Conservation (phyloP, 1,139 yeast species). For the Pneumocystis oryctolagi region DNA sequence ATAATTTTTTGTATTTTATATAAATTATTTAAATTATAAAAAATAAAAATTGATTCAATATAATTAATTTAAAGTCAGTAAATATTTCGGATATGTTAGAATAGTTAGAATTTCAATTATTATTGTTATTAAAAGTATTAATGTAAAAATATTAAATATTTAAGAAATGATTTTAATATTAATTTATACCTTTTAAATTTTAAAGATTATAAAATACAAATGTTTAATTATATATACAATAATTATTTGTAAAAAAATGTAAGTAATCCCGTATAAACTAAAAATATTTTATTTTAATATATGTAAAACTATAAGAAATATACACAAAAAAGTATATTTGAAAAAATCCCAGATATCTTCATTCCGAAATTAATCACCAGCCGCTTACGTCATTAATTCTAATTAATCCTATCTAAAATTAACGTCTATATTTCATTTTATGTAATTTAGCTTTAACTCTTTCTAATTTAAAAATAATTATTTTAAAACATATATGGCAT, state of each 20-base stretch:
- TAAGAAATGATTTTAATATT: neutral
- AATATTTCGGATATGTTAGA: too few relatives aligned
- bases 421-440: neutral
- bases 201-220: neutral
- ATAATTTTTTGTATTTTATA: neutral
- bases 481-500: neutral
- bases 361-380: neutral
- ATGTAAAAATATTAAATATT: too few relatives aligned
- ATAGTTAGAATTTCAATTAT: too few relatives aligned
- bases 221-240: neutral
- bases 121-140: too few relatives aligned
- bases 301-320: neutral
- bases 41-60: too few relatives aligned
- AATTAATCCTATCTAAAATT: neutral
- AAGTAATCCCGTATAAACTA: neutral
- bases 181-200: neutral
- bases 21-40: too few relatives aligned
- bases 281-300: neutral
- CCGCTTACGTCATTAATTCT: neutral
- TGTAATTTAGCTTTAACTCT: neutral
- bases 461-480: neutral
- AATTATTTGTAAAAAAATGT: slow-evolving; percentile 29
- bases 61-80: too few relatives aligned
- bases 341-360: neutral
- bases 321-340: neutral